These are phyloP conservation scores for Fusarium nodosum DNA, from an alignment of 2,329 filamentous ascomycete genomes.

Conservation along the genomic window DNA sequence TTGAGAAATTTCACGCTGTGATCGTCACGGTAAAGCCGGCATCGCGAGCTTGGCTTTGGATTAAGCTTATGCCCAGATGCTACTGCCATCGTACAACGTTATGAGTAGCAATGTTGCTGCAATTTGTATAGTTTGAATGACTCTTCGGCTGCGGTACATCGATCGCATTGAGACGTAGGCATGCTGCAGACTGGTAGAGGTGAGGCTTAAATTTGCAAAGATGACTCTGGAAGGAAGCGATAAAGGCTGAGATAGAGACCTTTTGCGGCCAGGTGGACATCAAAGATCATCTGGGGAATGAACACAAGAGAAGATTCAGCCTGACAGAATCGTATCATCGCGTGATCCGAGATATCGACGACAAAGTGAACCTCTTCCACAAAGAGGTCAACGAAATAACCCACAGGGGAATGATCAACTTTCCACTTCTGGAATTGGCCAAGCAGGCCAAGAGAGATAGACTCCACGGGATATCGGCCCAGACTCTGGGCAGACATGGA, in stretches of 20 bases:
- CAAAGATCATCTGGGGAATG: neutral
- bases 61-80: neutral
- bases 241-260: neutral
- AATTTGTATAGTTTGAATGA: too few relatives aligned
- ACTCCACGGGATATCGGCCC: conserved; percentile 32
- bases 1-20: neutral
- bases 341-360: neutral
- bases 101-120: neutral
- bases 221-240: neutral
- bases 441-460: conserved; percentile 18
- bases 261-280: neutral
- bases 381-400: neutral
- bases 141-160: too few relatives aligned
- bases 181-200: too few relatives aligned
- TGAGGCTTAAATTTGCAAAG: too few relatives aligned
- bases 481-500: conserved; percentile 20
- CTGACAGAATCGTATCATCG: neutral
- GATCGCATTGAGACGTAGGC: too few relatives aligned
- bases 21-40: neutral
- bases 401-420: neutral
- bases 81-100: neutral
- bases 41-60: neutral
- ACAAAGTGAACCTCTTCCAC: neutral
- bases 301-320: neutral
- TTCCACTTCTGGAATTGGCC: conserved; percentile 5